A percentile compares a stretch with the other conserved stretches of the same genome.
Conservation (phyloP, 1,284 basidiomycete species). For the Puccinia coronata region DNA sequence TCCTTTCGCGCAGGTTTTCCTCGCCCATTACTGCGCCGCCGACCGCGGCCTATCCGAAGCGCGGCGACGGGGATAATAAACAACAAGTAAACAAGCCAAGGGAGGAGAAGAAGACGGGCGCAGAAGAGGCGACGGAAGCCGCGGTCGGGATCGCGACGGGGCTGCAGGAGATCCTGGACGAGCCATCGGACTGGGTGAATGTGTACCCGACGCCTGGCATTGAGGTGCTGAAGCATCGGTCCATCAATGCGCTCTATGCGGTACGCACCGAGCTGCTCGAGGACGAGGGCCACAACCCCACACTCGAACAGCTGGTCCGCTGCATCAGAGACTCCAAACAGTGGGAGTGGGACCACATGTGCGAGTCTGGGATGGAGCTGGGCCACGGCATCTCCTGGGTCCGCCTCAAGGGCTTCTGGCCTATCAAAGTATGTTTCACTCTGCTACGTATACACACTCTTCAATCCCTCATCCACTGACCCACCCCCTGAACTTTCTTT, state of each 20-base stretch:
- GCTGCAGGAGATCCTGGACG: constrained; percentile 8
- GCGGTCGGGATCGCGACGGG: constrained; percentile 3
- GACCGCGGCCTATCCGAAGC: no score
- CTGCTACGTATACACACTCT: background rate
- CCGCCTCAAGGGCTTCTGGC: constrained; percentile 40
- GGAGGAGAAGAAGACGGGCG: background rate
- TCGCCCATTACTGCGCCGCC: background rate
- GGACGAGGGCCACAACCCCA: background rate
- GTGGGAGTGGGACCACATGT: constrained; percentile 47
- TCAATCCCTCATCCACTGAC: no score
- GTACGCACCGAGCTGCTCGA: constrained; percentile 17
- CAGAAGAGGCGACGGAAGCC: background rate
- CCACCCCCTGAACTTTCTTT: background rate
- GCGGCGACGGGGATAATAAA: no score
- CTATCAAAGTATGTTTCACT: constrained; percentile 27
- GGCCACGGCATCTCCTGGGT: constrained; percentile 30
- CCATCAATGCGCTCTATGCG: constrained; percentile 20
- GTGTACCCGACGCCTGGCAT: constrained; percentile 17
- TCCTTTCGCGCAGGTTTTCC: constrained; percentile 15
- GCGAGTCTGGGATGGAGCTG: constrained; percentile 31
- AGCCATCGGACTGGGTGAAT: constrained; percentile 18
- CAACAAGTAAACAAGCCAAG: background rate
- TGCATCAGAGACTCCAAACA: constrained; percentile 28
- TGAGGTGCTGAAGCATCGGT: constrained; percentile 18
- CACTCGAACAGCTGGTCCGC: constrained; percentile 12